Evolutionary conservation across 2,329 filamentous ascomycete genomes (phyloP).

Genomic region (Chrysoporthe deuterocubensis): DNA sequence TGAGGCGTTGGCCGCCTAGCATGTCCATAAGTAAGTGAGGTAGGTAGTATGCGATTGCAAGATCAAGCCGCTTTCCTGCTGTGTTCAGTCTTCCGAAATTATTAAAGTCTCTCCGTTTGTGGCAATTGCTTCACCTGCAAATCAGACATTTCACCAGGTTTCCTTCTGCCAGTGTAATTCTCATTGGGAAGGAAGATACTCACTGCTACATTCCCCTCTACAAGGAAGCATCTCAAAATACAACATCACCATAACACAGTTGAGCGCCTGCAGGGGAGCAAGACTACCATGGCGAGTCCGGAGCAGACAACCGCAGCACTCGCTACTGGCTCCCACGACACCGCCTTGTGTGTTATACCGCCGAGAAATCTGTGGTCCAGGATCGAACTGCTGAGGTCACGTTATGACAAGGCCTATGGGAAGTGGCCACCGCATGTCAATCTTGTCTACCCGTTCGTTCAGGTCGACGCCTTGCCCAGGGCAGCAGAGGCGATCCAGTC

Average conservation of each 20-base stretch:
- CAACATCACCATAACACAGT: neutral
- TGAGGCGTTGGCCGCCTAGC: neutral
- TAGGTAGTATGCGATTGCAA: neutral
- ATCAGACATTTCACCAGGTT: neutral
- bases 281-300: conserved; percentile 12
- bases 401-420: conserved; percentile 64
- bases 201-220: neutral
- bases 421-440: conserved; percentile 72
- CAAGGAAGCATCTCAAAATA: neutral
- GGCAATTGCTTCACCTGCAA: neutral
- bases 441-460: conserved; percentile 68
- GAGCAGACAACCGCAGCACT: neutral
- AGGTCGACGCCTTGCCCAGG: conserved; percentile 47
- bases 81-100: neutral
- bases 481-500: conserved; percentile 47
- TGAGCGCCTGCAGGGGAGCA: neutral
- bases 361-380: conserved; percentile 51
- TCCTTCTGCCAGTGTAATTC: neutral
- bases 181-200: neutral
- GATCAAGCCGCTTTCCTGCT: neutral
- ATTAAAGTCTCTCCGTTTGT: neutral
- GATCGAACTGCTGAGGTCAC: conserved; percentile 58
- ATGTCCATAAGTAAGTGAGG: conserved; percentile 2
- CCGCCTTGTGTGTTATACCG: conserved; percentile 64
- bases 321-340: conserved; percentile 51